Conservation (phyloP, 805 yeast species). For the Sporopachydermia lactativora region DNA sequence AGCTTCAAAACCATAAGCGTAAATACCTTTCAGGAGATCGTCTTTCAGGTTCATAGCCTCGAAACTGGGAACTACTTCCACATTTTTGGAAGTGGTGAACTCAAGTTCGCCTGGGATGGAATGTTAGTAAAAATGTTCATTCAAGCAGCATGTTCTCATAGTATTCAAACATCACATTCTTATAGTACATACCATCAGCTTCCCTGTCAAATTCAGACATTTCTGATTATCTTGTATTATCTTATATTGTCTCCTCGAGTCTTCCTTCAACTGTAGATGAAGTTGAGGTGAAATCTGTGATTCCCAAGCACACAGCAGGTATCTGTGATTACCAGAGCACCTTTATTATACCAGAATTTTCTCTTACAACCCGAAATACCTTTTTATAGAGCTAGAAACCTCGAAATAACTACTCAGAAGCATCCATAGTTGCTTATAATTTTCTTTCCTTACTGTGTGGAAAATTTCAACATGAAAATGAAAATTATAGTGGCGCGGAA, state of each 20-base stretch:
- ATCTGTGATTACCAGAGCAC: too few species aligned
- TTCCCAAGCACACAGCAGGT: too few species aligned
- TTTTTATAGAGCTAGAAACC: too few species aligned
- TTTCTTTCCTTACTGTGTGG: too few species aligned
- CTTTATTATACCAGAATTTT: too few species aligned
- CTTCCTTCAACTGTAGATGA: too few species aligned
- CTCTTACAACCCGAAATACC: too few species aligned
- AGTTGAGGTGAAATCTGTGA: too few species aligned
- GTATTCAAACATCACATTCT: neutral
- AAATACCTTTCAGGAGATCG: conserved; percentile 41
- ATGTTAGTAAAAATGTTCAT: neutral
- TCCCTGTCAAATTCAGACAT: conserved; percentile 47
- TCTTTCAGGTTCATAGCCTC: conserved; percentile 20
- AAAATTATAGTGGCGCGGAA: too few species aligned
- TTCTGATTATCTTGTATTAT: conserved; percentile 6
- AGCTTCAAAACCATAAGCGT: conserved; percentile 67
- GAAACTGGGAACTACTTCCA: conserved; percentile 20
- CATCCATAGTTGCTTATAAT: too few species aligned
- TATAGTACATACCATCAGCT: conserved; percentile 26
- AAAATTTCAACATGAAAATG: too few species aligned
- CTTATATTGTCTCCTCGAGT: conserved; percentile 5
- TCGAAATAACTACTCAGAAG: too few species aligned
- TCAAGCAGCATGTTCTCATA: neutral
- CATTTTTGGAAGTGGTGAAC: conserved; percentile 47
- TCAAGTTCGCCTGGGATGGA: conserved; percentile 29